Conservation (phyloP, 2,329 filamentous ascomycete species). For the Pyrenochaeta sp. region DNA sequence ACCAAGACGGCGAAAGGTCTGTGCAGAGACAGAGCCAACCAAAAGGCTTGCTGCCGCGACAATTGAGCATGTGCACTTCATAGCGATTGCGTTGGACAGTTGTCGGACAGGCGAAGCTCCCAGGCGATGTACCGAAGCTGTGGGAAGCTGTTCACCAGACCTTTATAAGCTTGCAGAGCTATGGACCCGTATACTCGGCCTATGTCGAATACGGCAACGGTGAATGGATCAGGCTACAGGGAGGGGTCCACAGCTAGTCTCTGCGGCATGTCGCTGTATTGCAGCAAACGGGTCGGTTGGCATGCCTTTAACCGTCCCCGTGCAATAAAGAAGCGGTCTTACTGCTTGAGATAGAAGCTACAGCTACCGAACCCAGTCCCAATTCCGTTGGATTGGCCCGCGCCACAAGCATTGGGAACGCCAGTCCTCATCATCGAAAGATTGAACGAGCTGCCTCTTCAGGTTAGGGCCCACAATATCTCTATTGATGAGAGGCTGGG, state of each 20-base stretch:
- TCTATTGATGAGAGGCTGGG: slow-evolving; percentile 12
- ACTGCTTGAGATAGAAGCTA: slow-evolving; percentile 38
- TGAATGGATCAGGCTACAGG: slow-evolving; percentile 14
- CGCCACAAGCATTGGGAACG: slow-evolving; percentile 17
- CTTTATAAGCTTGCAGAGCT: slow-evolving; percentile 43
- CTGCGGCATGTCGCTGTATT: slow-evolving; percentile 20
- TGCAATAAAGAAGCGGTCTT: slow-evolving; percentile 38
- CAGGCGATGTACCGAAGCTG: slow-evolving; percentile 24
- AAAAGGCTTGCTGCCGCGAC: slow-evolving; percentile 40
- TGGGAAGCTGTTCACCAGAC: slow-evolving; percentile 20
- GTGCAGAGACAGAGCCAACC: slow-evolving; percentile 48
- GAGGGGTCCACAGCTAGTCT: slow-evolving; percentile 21
- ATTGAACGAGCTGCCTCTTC: slow-evolving; percentile 37
- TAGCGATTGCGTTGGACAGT: slow-evolving; percentile 31
- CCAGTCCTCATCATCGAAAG: slow-evolving; percentile 22
- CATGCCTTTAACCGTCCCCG: slow-evolving; percentile 29
- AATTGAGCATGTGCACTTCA: slow-evolving; percentile 42
- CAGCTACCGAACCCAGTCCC: slow-evolving; percentile 27
- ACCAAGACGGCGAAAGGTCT: slow-evolving; percentile 65
- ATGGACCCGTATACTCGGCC: slow-evolving; percentile 32
- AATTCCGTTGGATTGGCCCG: slow-evolving; percentile 27
- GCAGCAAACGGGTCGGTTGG: slow-evolving; percentile 16
- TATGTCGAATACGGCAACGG: slow-evolving; percentile 7
- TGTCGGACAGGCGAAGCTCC: slow-evolving; percentile 20
- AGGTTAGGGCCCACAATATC: slow-evolving; percentile 22